A percentile compares a stretch with the other conserved stretches of the same genome.
These are phyloP conservation scores for Eremochloa ophiuroides DNA, from an alignment of 176 grass and related monocot species.

Conservation along the genomic window DNA sequence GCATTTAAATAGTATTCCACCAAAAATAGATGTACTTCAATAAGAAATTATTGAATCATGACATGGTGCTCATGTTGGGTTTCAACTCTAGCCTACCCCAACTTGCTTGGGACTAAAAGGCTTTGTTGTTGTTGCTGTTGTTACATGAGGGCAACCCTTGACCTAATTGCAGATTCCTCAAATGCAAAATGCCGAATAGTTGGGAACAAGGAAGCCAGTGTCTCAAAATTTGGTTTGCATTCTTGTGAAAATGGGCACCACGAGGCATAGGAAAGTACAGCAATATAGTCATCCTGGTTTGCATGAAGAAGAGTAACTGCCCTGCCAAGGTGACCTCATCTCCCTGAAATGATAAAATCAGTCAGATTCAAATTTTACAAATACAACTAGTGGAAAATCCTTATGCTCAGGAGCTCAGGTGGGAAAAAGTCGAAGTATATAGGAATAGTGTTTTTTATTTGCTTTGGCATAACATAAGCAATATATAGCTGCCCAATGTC, in stretches of 20 bases:
- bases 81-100: no score
- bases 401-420: background rate
- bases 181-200: constrained; percentile 78
- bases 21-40: background rate
- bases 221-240: constrained; percentile 67
- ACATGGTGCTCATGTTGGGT: no score
- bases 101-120: no score
- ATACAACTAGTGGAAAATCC: background rate
- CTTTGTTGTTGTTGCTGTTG: no score
- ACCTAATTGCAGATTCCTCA: constrained; percentile 91
- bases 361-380: background rate
- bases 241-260: constrained; percentile 98
- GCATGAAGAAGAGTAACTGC: constrained; percentile 72
- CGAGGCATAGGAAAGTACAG: constrained; percentile 91
- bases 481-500: background rate
- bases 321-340: constrained; percentile 66
- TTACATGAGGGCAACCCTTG: constrained; percentile 76
- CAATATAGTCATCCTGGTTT: constrained; percentile 74
- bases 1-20: constrained; percentile 17
- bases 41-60: no score
- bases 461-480: background rate
- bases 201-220: constrained; percentile 67
- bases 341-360: constrained; percentile 47
- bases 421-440: background rate
- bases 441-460: background rate